Base-by-base conservation (phyloP, 345 rosid genomes). In the Linum lewisii region DNA sequence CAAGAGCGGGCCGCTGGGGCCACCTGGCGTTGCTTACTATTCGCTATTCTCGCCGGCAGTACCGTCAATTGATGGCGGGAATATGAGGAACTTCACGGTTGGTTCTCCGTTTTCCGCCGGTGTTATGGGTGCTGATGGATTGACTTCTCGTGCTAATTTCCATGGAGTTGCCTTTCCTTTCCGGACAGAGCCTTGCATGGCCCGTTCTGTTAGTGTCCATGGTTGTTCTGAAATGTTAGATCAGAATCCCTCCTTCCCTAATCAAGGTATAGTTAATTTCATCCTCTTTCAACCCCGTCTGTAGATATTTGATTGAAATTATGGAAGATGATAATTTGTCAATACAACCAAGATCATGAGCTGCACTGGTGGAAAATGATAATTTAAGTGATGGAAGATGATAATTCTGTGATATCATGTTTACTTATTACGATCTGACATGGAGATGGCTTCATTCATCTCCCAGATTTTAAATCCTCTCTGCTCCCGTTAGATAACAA, bases 1-100 rank as follows among this genome's bases (percentile, higher is more conserved):
- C 4, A 93, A 93, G 74, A 93, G 99, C 65, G 99, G 99, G 44
- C 99, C 99, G 0, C 83, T 93, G 73, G 97, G 99, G 0, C 91
- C 95, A 37, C 94, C 99, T 29, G 99, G 99, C 29, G 21, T 77
- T 73, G 85, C 91, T 5, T 83, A 78, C 69, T 75, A 83, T 65
- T 83, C 94, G 0, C 54, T 73, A 80, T 86, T 79, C 69, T 86
- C 99, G 0, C 94, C 99, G 69, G 80, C 83, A 1, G 55, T 79
- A 67, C 95, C 82, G 10, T 77, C 79, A 72, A 76, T 77, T 71
- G 91, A 78, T 21, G 88, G 82, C 22, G 75, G 73, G 15, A 80
- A 74, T 61, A 32, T 67, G 62, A 78, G 79, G 16, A 76, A 71
- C 53, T 83, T 80, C 55, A 72, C 70, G 66, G 67, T 72, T 2